Conservation (phyloP, 805 yeast species). For the Myxozyma monticola region DNA sequence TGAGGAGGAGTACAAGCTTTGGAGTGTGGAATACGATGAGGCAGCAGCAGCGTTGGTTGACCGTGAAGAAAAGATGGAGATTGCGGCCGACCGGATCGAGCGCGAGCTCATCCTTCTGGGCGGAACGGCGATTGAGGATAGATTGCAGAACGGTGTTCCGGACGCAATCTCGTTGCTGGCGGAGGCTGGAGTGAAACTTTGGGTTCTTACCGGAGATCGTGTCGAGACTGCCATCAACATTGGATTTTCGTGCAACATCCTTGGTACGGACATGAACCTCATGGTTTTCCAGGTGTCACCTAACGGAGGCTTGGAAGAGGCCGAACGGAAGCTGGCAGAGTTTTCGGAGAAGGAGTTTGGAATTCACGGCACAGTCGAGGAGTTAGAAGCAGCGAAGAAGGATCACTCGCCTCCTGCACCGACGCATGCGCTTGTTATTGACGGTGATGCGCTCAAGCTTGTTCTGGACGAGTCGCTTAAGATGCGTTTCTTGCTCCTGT, state of each 20-base stretch:
- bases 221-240: slow-evolving; percentile 82
- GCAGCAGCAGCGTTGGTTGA: slow-evolving; percentile 58
- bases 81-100: slow-evolving; percentile 61
- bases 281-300: slow-evolving; percentile 52
- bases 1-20: slow-evolving; percentile 47
- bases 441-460: slow-evolving; percentile 61
- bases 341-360: slow-evolving; percentile 53
- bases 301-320: slow-evolving; percentile 36
- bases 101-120: slow-evolving; percentile 58
- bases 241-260: slow-evolving; percentile 74
- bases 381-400: slow-evolving; percentile 50
- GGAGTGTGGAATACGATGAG: slow-evolving; percentile 58
- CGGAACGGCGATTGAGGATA: slow-evolving; percentile 80
- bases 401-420: slow-evolving; percentile 68
- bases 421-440: slow-evolving; percentile 62
- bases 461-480: slow-evolving; percentile 46
- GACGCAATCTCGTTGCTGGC: slow-evolving; percentile 65
- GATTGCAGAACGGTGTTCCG: slow-evolving; percentile 77
- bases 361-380: slow-evolving; percentile 46
- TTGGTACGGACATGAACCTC: slow-evolving; percentile 67
- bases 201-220: slow-evolving; percentile 84
- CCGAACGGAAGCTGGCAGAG: slow-evolving; percentile 43
- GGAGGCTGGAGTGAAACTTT: slow-evolving; percentile 72
- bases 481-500: slow-evolving; percentile 62
- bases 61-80: slow-evolving; percentile 58